Percentiles rank a stretch among this genome's conserved stretches.
phyloP scores from a whole-genome alignment of 305 asterid genomes.

The Fraxinus sp. region DNA sequence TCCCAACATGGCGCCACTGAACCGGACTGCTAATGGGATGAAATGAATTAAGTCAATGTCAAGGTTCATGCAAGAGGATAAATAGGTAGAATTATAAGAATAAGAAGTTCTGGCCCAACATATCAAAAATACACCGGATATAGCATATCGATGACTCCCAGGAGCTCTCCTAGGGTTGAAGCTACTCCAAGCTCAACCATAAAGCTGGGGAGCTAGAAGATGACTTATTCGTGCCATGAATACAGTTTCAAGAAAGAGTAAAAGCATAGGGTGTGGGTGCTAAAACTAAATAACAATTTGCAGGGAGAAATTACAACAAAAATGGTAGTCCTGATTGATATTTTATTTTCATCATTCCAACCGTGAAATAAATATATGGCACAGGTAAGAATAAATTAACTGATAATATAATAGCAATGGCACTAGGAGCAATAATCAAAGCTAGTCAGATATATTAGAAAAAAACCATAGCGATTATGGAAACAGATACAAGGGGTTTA shows the following conservation, averaged over 20 bases:
- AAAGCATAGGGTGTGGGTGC: too few species aligned
- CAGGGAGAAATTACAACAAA: neutral
- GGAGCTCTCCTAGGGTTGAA: neutral
- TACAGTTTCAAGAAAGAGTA: too few species aligned
- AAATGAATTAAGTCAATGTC: too few species aligned
- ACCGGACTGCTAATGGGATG: too few species aligned
- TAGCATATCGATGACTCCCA: too few species aligned
- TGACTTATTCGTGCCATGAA: neutral
- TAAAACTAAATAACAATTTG: neutral
- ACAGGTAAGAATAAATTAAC: conserved; percentile 1
- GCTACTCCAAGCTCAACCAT: neutral
- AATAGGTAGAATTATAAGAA: too few species aligned
- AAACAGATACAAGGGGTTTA: conserved; percentile 8
- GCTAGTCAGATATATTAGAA: conserved; percentile 10
- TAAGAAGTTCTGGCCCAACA: too few species aligned
- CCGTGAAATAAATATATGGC: neutral
- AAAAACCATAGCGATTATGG: conserved; percentile 23
- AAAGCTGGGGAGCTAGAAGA: neutral
- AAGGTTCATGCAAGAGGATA: too few species aligned
- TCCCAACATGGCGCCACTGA: too few species aligned
- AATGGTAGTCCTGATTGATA: neutral
- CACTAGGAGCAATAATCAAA: conserved; percentile 17
- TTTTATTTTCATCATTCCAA: neutral
- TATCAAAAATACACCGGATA: neutral
- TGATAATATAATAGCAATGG: conserved; percentile 12